These are phyloP conservation scores for Meyerozyma athensensis DNA, from an alignment of 1,139 yeast genomes.

Conservation along the genomic window DNA sequence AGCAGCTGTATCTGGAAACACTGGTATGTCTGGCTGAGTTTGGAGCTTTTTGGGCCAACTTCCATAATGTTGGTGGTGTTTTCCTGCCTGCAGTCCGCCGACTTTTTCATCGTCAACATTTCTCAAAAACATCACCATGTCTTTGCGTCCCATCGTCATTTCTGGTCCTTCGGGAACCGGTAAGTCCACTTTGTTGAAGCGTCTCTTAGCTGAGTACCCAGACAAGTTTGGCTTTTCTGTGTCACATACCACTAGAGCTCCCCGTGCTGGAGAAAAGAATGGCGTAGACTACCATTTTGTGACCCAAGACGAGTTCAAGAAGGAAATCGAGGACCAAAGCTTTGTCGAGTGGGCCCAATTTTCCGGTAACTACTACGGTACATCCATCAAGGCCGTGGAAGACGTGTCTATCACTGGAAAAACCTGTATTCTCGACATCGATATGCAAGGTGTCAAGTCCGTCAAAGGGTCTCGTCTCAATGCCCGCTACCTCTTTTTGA, in stretches of 20 bases:
- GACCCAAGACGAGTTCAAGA: slow-evolving; percentile 72
- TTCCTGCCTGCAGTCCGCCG: too few relatives aligned
- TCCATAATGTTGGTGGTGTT: too few relatives aligned
- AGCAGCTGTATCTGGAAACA: too few relatives aligned
- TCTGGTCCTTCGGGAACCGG: slow-evolving; percentile 99
- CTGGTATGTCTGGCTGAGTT: too few relatives aligned
- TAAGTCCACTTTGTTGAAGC: slow-evolving; percentile 87
- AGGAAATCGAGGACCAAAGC: slow-evolving; percentile 63
- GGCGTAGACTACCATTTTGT: slow-evolving; percentile 89
- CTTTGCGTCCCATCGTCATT: slow-evolving; percentile 80
- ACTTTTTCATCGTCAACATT: too few relatives aligned
- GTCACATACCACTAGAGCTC: slow-evolving; percentile 88
- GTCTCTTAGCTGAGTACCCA: slow-evolving; percentile 86
- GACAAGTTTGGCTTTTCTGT: slow-evolving; percentile 88
- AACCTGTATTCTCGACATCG: slow-evolving; percentile 90
- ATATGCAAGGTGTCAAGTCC: slow-evolving; percentile 96
- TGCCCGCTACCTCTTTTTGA: slow-evolving; percentile 80
- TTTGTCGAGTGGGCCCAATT: slow-evolving; percentile 98
- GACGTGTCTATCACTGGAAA: slow-evolving; percentile 62
- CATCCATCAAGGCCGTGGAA: slow-evolving; percentile 79
- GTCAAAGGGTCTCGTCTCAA: slow-evolving; percentile 79
- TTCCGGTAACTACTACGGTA: slow-evolving; percentile 96
- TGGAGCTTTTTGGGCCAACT: too few relatives aligned
- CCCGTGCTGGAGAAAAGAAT: slow-evolving; percentile 86
- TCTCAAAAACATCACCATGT: slow-evolving; percentile 13